Conservation (phyloP, 345 rosid species). For the Citrus reticulata region DNA sequence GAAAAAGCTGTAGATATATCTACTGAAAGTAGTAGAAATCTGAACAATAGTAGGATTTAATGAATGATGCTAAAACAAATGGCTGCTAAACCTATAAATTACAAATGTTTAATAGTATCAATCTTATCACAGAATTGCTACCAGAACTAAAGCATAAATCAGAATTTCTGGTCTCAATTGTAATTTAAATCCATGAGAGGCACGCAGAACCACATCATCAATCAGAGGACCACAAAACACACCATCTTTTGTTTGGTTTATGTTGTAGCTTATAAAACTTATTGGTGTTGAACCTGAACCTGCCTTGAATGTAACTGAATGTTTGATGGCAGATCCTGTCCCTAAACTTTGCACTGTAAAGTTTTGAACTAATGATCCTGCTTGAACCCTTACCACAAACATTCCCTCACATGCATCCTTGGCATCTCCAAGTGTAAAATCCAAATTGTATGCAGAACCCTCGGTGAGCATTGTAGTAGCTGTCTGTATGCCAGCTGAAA, state of each 20-base stretch:
- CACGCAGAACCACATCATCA: slow-evolving; percentile 46
- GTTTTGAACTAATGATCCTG: slow-evolving; percentile 38
- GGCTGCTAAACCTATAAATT: background rate
- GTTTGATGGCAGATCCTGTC: slow-evolving; percentile 38
- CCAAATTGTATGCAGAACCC: slow-evolving; percentile 39
- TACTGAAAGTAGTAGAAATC: background rate
- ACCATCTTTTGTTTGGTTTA: slow-evolving; percentile 43
- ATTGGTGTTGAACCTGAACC: slow-evolving; percentile 34
- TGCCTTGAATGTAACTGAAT: slow-evolving; percentile 40
- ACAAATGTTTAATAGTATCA: background rate
- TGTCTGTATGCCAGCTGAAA: slow-evolving; percentile 42
- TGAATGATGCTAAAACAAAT: background rate
- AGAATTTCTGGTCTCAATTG: slow-evolving; percentile 30
- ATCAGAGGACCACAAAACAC: slow-evolving; percentile 51
- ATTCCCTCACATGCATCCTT: slow-evolving; percentile 39
- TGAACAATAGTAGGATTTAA: background rate
- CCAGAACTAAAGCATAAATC: slow-evolving; percentile 24
- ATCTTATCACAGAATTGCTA: slow-evolving; percentile 23
- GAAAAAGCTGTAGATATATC: too few species aligned
- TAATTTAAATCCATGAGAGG: slow-evolving; percentile 28
- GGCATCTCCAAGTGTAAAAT: slow-evolving; percentile 56
- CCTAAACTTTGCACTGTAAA: slow-evolving; percentile 45
- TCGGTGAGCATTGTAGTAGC: slow-evolving; percentile 24
- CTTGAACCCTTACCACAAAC: slow-evolving; percentile 38
- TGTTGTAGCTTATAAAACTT: slow-evolving; percentile 45